Conservation (phyloP, 352 stramenopile species). For the Aphanomyces cochlioides region DNA sequence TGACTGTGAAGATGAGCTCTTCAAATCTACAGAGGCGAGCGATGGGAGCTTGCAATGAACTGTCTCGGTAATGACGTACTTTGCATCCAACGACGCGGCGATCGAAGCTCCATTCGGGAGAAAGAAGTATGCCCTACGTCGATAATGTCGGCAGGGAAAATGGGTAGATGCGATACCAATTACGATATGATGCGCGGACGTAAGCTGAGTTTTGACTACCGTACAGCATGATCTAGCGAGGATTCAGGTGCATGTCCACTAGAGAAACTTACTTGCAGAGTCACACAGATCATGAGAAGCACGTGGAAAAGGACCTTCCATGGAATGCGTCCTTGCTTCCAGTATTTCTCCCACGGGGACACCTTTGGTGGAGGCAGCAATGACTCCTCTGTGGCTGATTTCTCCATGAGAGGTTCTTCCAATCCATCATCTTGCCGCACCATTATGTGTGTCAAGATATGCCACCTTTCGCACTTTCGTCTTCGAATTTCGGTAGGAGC, state of each 20-base stretch:
- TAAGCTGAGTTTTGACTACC: slow-evolving; percentile 79
- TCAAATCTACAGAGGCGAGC: slow-evolving; percentile 21
- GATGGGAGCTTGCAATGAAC: neutral
- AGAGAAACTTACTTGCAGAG: slow-evolving; percentile 30
- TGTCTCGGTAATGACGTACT: neutral
- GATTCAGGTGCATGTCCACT: slow-evolving; percentile 43
- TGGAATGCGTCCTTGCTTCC: slow-evolving; percentile 61
- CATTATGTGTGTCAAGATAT: neutral
- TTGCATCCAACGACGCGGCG: slow-evolving; percentile 42
- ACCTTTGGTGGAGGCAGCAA: slow-evolving; percentile 50
- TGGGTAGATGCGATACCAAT: slow-evolving; percentile 46
- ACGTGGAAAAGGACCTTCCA: slow-evolving; percentile 81
- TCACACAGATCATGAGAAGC: slow-evolving; percentile 51
- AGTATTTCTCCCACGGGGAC: slow-evolving; percentile 82
- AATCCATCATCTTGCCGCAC: slow-evolving; percentile 8
- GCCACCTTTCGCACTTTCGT: neutral
- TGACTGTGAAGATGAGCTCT: slow-evolving; percentile 66
- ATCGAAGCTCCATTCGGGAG: slow-evolving; percentile 47
- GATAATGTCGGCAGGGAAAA: slow-evolving; percentile 2
- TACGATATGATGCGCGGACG: slow-evolving; percentile 75
- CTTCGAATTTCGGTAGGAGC: neutral
- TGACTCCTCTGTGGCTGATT: neutral
- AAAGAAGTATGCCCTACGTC: slow-evolving; percentile 73
- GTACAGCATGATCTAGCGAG: slow-evolving; percentile 65
- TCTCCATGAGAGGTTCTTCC: slow-evolving; percentile 11